Evolutionary conservation across 768 basidiomycete genomes (phyloP).

Genomic region (Rhodotorula paludigena): DNA sequence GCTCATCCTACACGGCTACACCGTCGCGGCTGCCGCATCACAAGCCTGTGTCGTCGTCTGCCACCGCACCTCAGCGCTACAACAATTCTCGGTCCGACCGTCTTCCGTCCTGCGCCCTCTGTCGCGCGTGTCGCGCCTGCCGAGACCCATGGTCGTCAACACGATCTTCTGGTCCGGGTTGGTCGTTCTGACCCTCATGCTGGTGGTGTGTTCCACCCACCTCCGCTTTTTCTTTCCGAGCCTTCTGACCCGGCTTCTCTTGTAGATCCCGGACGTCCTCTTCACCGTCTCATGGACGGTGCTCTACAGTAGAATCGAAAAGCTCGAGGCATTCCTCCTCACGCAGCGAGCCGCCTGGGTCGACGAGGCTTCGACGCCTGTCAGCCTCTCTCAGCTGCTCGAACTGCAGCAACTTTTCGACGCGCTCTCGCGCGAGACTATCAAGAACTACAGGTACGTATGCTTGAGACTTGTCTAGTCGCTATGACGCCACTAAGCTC

Average conservation of each 20-base stretch:
- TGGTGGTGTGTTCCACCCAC: not conserved
- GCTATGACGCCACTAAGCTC: no score
- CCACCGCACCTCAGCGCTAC: not conserved
- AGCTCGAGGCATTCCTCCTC: not conserved
- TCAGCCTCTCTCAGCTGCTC: not conserved
- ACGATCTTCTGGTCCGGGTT: not conserved
- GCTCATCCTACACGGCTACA: not conserved
- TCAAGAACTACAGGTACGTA: not conserved
- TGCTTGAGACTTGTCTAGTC: no score
- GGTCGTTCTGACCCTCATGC: not conserved
- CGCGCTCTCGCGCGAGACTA: not conserved
- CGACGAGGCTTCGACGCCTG: not conserved
- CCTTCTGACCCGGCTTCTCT: no score
- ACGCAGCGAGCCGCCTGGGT: not conserved
- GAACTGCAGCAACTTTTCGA: not conserved
- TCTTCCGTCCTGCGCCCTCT: not conserved
- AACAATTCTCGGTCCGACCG: not conserved
- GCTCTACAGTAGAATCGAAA: not conserved
- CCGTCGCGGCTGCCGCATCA: not conserved
- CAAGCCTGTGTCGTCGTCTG: constrained; percentile 1
- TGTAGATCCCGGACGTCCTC: constrained; percentile 6
- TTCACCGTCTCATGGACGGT: not conserved
- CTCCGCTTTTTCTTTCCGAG: no score
- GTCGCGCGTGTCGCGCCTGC: no score
- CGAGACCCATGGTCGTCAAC: not conserved